A percentile compares a stretch with the other conserved stretches of the same genome.
Conservation (phyloP, 495 filamentous ascomycete species). For the Haplographium delicatum region DNA sequence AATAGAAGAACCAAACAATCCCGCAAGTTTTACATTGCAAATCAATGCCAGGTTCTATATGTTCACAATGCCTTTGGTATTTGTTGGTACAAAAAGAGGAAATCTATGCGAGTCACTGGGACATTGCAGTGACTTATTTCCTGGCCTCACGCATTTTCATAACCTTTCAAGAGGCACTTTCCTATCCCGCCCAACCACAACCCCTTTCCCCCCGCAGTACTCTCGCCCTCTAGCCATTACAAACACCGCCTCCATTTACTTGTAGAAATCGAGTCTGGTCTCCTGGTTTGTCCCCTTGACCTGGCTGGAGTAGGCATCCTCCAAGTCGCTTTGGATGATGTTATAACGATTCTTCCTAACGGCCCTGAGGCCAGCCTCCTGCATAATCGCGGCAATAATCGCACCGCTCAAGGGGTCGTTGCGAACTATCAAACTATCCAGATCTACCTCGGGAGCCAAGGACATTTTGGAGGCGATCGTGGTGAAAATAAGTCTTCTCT, state of each 20-base stretch:
- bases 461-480: constrained; percentile 98
- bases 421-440: constrained; percentile 90
- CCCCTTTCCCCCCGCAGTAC: not conserved
- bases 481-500: constrained; percentile 91
- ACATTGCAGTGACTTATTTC: too few relatives aligned
- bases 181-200: too few relatives aligned
- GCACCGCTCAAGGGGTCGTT: constrained; percentile 95
- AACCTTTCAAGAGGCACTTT: too few relatives aligned
- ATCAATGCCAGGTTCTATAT: too few relatives aligned
- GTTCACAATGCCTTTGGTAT: too few relatives aligned
- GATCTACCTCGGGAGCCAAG: constrained; percentile 88
- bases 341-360: constrained; percentile 98
- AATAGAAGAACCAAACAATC: too few relatives aligned
- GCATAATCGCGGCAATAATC: constrained; percentile 98
- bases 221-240: not conserved
- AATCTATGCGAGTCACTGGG: not conserved
- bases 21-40: too few relatives aligned
- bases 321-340: constrained; percentile 92
- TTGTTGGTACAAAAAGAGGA: not conserved
- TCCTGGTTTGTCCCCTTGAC: constrained; percentile 84
- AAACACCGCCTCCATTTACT: constrained; percentile 1
- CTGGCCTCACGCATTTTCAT: too few relatives aligned
- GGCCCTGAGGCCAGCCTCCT: constrained; percentile 91
- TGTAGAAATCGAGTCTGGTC: constrained; percentile 30
- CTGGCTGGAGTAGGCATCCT: constrained; percentile 92